phyloP scores from a whole-genome alignment of 495 filamentous ascomycete species.

The Penicillium longicatenatum region DNA sequence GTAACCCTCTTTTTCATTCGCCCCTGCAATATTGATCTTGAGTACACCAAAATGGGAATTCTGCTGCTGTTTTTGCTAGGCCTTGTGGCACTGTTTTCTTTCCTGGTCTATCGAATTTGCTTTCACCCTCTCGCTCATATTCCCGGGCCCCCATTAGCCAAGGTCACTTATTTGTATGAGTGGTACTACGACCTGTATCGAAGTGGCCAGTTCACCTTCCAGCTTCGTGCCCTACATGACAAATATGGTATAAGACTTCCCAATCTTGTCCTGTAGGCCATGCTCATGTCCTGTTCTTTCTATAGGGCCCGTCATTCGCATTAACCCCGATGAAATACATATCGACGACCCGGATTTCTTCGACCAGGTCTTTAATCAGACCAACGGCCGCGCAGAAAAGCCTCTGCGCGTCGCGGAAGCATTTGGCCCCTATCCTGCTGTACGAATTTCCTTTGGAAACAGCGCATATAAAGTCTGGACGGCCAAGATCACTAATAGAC shows the following conservation, averaged over 20 bases:
- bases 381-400: conserved; percentile 1
- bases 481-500: not conserved
- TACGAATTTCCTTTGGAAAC: not conserved
- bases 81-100: not conserved
- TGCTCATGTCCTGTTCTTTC: too few species aligned
- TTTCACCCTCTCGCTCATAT: conserved; percentile 13
- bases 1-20: too few species aligned
- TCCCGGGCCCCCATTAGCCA: conserved; percentile 9
- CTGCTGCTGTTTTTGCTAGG: not conserved
- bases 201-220: conserved; percentile 38
- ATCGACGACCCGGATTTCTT: conserved; percentile 34
- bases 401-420: not conserved
- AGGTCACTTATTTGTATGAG: conserved; percentile 42
- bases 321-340: conserved; percentile 35
- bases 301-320: conserved; percentile 35
- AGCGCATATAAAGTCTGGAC: too few species aligned
- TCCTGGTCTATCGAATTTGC: conserved; percentile 3
- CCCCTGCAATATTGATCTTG: too few species aligned
- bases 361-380: conserved; percentile 23
- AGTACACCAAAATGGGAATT: not conserved
- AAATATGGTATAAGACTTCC: conserved; percentile 37
- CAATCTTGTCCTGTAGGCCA: not conserved
- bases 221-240: conserved; percentile 44
- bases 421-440: not conserved
- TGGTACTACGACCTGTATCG: conserved; percentile 48